Base-by-base conservation (phyloP, 2,329 filamentous ascomycete species). In the Penicillium griseofulvum region DNA sequence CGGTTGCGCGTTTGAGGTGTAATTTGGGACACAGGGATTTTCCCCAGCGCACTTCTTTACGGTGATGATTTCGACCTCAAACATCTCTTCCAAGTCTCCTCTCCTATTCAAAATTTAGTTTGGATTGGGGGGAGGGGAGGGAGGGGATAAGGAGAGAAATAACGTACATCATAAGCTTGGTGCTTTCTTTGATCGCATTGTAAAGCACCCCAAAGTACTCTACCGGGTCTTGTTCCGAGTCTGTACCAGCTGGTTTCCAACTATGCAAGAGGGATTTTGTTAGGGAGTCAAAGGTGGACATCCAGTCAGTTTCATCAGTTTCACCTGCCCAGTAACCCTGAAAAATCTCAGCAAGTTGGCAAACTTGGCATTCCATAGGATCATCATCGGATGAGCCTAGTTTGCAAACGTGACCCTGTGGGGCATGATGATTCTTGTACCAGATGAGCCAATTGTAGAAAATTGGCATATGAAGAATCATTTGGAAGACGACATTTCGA, bases 381-480 rank as follows among this genome's bases (percentile, higher is more conserved):
- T 19, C 17, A 14, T 38, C 2, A 17, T 28, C 17, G 26, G 58
- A 44, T 22, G 22, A 14, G 22, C 42, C 49, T 6, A 24, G 24
- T 2, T 6, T 17, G 29, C 57, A 59, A 14, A 5, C 1, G 3
- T 28, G 11, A 3, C 46, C 29, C 0, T 14, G 1, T 4, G 55
- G 47, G 11, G 52, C 26, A 49, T 64, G 62, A 3, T 51, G 53
- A 0, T 37, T 3, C 12, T 33, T 39, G 16, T 60, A 57, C 28
- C 44, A 52, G 3, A 41, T 9, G 3, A 65, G 24, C 60, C 65
- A 71, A 31, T 68, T 63, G 33, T 66, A 6, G 24, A 72, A 52
- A 1, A 59, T 10, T 2, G 66, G 63, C 1, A 57, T 59, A 56
- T 70, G 65, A n/a, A 71, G 55, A 24, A 71, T 52, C 38, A 65